Conservation (phyloP, 257 asterid species). For the Solanum gandarillasii region DNA sequence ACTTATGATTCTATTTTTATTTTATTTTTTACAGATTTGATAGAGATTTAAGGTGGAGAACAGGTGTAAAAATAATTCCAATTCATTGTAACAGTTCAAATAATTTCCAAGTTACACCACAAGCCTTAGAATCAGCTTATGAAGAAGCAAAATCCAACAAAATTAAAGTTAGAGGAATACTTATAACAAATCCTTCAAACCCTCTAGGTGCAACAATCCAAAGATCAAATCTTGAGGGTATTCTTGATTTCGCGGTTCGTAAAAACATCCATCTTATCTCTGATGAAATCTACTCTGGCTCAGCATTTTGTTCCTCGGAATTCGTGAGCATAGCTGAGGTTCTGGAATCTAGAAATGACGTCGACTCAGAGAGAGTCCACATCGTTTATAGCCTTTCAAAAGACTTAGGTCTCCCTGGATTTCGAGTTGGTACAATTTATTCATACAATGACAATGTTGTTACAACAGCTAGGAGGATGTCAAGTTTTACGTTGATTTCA, state of each 20-base stretch:
- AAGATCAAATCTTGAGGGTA: constrained; percentile 10
- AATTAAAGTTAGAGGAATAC: constrained; percentile 29
- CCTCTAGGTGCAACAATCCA: constrained; percentile 37
- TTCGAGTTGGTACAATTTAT: constrained; percentile 36
- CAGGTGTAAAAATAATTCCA: constrained; percentile 35
- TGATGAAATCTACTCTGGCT: constrained; percentile 44
- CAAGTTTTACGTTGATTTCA: constrained; percentile 37
- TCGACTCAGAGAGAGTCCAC: constrained; percentile 28
- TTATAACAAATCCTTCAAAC: constrained; percentile 42
- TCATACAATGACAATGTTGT: constrained; percentile 37
- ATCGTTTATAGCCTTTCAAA: constrained; percentile 40
- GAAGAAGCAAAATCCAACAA: constrained; percentile 18
- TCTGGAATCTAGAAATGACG: constrained; percentile 10
- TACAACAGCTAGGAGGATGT: constrained; percentile 40
- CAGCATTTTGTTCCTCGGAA: constrained; percentile 19
- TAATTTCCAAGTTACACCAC: constrained; percentile 20
- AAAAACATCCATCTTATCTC: constrained; percentile 39
- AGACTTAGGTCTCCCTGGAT: constrained; percentile 44
- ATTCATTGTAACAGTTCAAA: constrained; percentile 37
- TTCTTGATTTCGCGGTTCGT: constrained; percentile 17
- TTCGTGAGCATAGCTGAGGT: constrained; percentile 34
- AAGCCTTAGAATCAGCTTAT: constrained; percentile 31
- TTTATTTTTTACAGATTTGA: constrained; percentile 22
- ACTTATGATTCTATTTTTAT: background rate
- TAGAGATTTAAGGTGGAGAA: constrained; percentile 49